These are phyloP conservation scores for Parastagonospora avenae DNA, from an alignment of 2,329 filamentous ascomycete genomes.

Conservation along the genomic window DNA sequence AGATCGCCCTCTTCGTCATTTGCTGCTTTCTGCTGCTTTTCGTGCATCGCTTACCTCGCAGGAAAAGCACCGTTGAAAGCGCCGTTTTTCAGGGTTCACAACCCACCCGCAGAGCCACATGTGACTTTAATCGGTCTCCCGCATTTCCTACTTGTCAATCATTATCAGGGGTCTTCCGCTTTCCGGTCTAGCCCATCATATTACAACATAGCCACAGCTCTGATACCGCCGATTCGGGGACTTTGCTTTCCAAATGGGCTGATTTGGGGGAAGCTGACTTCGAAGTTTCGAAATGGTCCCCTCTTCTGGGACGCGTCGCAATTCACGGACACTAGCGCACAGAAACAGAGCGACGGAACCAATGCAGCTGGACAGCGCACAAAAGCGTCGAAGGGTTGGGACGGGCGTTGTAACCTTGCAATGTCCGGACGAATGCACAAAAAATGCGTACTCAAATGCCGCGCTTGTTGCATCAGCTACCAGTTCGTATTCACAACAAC, in stretches of 20 bases:
- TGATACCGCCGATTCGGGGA: constrained; percentile 3
- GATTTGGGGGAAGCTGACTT: too few species aligned
- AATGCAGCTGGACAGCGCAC: too few species aligned
- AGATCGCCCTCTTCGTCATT: constrained; percentile 8
- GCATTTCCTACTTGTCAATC: constrained; percentile 14
- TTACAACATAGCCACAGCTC: constrained; percentile 2
- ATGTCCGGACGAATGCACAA: too few species aligned
- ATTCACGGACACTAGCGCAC: too few species aligned
- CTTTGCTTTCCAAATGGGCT: not conserved
- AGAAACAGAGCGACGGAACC: too few species aligned
- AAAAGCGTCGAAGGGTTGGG: too few species aligned
- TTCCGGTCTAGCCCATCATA: not conserved
- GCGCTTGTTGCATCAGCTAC: too few species aligned
- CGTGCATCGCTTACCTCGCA: not conserved
- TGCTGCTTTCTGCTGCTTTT: not conserved
- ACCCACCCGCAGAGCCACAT: not conserved
- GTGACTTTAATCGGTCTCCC: constrained; percentile 4
- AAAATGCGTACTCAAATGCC: too few species aligned
- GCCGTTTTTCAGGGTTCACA: constrained; percentile 10
- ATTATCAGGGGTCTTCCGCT: constrained; percentile 6
- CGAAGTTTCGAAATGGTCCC: too few species aligned
- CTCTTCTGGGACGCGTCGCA: too few species aligned
- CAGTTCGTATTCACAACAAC: too few species aligned
- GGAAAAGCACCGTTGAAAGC: constrained; percentile 9
- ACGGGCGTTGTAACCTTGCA: too few species aligned